Conservation (phyloP, 495 filamentous ascomycete species). For the Clohesyomyces aquaticus region DNA sequence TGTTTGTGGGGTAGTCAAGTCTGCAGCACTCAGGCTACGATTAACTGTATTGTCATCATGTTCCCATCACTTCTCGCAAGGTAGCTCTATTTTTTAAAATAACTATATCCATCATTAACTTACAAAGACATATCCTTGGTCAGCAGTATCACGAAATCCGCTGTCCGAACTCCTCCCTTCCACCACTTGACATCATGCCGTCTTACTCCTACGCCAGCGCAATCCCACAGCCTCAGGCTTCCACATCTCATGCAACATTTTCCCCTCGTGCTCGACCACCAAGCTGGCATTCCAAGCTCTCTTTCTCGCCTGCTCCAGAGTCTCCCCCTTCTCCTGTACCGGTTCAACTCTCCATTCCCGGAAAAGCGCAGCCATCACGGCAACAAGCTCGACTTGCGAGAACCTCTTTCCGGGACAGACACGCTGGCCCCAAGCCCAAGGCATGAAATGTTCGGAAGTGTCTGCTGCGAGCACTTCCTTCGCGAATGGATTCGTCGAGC, state of each 20-base stretch:
- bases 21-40: too few relatives aligned
- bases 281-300: slow-evolving; percentile 18
- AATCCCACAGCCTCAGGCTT: slow-evolving; percentile 24
- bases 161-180: too few relatives aligned
- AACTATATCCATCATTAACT: too few relatives aligned
- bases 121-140: too few relatives aligned
- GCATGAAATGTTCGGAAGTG: slow-evolving; percentile 3
- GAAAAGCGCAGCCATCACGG: slow-evolving; percentile 15
- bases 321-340: slow-evolving; percentile 22
- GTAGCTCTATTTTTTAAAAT: too few relatives aligned
- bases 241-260: slow-evolving; percentile 37
- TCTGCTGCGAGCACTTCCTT: slow-evolving; percentile 9
- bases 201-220: too few relatives aligned
- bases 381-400: slow-evolving; percentile 30
- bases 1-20: too few relatives aligned
- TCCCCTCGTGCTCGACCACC: slow-evolving; percentile 17
- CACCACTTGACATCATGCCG: too few relatives aligned
- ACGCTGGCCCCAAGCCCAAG: slow-evolving; percentile 17
- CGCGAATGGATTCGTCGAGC: neutral
- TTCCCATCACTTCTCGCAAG: too few relatives aligned
- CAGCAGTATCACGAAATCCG: too few relatives aligned
- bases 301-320: slow-evolving; percentile 16
- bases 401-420: slow-evolving; percentile 31
- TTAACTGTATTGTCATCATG: too few relatives aligned
- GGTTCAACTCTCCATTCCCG: slow-evolving; percentile 16